Evolutionary conservation across 1,139 yeast species (phyloP).

Genomic region (Kodamaea anthophila): DNA sequence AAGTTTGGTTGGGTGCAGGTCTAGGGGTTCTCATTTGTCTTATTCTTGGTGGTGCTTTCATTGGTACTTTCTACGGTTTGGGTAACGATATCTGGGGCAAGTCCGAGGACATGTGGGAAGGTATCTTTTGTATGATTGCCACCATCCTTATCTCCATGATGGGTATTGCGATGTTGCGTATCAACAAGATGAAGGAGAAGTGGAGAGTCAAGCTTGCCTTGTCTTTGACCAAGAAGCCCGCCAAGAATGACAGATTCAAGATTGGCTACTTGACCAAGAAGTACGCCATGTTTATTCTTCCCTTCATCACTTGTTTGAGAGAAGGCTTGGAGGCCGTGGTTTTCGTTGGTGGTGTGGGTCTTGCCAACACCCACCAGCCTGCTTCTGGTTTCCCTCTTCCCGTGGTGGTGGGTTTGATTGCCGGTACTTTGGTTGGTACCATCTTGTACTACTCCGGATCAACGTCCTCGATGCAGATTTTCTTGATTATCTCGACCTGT

Average conservation of each 20-base stretch:
- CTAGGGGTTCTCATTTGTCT: conserved; percentile 18
- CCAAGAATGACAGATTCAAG: conserved; percentile 13
- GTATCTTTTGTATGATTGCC: conserved; percentile 21
- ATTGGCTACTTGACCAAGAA: conserved; percentile 23
- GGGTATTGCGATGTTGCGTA: conserved; percentile 25
- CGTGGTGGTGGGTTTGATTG: conserved; percentile 28
- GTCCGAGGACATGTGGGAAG: conserved; percentile 26
- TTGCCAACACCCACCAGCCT: conserved; percentile 31
- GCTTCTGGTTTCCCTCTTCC: conserved; percentile 36
- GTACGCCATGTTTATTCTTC: conserved; percentile 36
- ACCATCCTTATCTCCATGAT: conserved; percentile 21
- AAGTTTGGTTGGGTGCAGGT: conserved; percentile 23
- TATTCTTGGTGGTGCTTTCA: conserved; percentile 20
- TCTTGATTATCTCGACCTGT: conserved; percentile 36
- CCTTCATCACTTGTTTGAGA: conserved; percentile 39
- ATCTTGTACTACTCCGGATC: conserved; percentile 39
- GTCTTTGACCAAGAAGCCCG: conserved; percentile 21
- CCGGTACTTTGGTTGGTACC: conserved; percentile 31
- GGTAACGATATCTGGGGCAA: conserved; percentile 18
- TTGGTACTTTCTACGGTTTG: conserved; percentile 19
- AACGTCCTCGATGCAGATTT: conserved; percentile 35
- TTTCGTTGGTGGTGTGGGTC: conserved; percentile 43
- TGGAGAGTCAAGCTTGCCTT: conserved; percentile 46
- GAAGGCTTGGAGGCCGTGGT: conserved; percentile 47
- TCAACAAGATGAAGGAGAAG: conserved; percentile 39